Base-by-base conservation (phyloP, 495 filamentous ascomycete genomes). In the Penicillium ochrochloron region DNA sequence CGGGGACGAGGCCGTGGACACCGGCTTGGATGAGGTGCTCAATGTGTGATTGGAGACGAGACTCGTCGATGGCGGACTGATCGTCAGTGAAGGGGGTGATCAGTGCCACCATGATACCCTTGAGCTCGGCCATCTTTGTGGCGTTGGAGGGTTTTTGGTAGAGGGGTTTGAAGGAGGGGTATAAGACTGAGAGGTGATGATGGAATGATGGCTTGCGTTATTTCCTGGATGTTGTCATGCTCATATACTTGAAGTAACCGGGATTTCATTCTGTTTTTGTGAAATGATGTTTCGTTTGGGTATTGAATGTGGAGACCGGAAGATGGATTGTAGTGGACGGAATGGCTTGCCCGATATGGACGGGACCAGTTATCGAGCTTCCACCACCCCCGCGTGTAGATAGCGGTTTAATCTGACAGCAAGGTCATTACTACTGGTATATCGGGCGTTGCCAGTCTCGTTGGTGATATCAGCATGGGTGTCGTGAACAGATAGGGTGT, bases 31-130 rank as follows among this genome's bases (percentile, higher is more conserved):
- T 68, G 31, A 78, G 64, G 66, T 68, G 73, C 54, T 77, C 72
- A 58, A 79, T 78, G 68, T 78, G 75, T n/a, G 66, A 52, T 60
- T 78, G 60, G 0, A 78, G 73, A 14, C 75, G 70, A 25, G 31
- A 15, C 34, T 67, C 66, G 59, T 78, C 74, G 63, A 79, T 79
- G 25, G 67, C 51, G 23, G 67, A 69, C 31, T 63, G 56, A 60
- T 78, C 71, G 53, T 76, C 74, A 8, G 70, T 76, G 71, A 76
- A 78, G 39, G 74, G 74, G 60, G 76, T 78, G 68, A 78, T 76
- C 23, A 78, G 62, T 48, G 76, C 76, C 31, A 78, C 76, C 61
- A 78, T 70, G 60, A 78, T 74, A 17, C 76, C 76, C 44, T 51
- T 51, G 64, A 76, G 69, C 15, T 64, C 48, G 33, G 64, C 33